These are phyloP conservation scores for Pseudovirgaria hyperparasitica DNA, from an alignment of 2,329 filamentous ascomycete genomes.

Conservation along the genomic window DNA sequence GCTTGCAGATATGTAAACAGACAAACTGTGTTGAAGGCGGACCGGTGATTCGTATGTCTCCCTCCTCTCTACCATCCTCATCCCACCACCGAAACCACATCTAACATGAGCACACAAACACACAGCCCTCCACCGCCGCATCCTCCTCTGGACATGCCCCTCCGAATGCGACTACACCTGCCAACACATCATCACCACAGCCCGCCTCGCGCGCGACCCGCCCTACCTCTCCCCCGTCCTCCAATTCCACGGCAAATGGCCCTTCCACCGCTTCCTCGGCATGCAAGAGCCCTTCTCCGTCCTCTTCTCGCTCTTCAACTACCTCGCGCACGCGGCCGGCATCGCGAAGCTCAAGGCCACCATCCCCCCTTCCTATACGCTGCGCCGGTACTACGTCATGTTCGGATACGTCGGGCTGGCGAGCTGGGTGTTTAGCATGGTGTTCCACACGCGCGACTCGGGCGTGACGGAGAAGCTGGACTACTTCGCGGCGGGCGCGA, in stretches of 20 bases:
- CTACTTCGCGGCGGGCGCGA: constrained; percentile 87
- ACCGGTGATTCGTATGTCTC: constrained; percentile 52
- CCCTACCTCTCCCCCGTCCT: constrained; percentile 56
- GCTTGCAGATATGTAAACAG: constrained; percentile 55
- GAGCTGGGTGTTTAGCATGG: constrained; percentile 76
- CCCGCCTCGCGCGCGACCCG: constrained; percentile 51
- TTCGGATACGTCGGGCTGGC: constrained; percentile 72
- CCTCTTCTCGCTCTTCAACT: constrained; percentile 85
- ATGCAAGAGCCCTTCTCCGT: constrained; percentile 93
- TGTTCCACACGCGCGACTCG: constrained; percentile 91
- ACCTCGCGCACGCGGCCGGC: constrained; percentile 70
- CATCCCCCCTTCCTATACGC: constrained; percentile 60
- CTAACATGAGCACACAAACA: constrained; percentile 1
- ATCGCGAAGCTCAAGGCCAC: constrained; percentile 55
- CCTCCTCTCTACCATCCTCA: constrained; percentile 7
- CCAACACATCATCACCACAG: constrained; percentile 78
- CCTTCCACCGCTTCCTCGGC: constrained; percentile 78
- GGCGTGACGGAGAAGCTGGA: constrained; percentile 79
- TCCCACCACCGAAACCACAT: neutral
- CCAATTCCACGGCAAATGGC: constrained; percentile 99
- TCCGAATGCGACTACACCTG: constrained; percentile 96
- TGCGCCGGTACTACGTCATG: constrained; percentile 67
- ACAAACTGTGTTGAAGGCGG: constrained; percentile 66
- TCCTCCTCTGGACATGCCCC: constrained; percentile 85
- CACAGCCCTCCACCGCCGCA: constrained; percentile 66